A percentile compares a stretch with the other conserved stretches of the same genome.
Evolutionary conservation across 306 rosid species (phyloP).

Genomic region (Begonia fuchsioides): DNA sequence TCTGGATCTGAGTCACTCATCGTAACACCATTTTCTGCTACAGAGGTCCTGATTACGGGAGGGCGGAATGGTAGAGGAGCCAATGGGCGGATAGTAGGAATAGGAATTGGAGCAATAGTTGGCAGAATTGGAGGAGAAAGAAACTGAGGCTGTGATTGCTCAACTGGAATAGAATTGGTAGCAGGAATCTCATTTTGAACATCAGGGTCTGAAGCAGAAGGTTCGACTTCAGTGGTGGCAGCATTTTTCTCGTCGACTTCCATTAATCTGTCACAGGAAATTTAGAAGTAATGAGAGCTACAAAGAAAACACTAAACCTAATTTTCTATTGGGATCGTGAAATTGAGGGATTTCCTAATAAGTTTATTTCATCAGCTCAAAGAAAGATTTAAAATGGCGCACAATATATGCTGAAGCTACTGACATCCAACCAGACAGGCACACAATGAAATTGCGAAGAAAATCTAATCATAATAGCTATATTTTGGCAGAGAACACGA

Average conservation of each 20-base stretch:
- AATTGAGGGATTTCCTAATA: too few species aligned
- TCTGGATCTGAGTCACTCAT: slow-evolving; percentile 60
- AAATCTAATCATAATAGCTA: too few species aligned
- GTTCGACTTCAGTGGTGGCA: slow-evolving; percentile 27
- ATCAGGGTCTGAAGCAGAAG: slow-evolving; percentile 26
- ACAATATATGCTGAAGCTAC: too few species aligned
- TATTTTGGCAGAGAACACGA: too few species aligned
- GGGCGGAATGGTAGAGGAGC: slow-evolving; percentile 53
- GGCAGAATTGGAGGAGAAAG: slow-evolving; percentile 38
- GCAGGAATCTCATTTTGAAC: slow-evolving; percentile 20
- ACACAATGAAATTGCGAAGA: too few species aligned
- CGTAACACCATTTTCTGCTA: slow-evolving; percentile 46
- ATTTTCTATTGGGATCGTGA: too few species aligned
- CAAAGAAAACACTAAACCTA: not conserved
- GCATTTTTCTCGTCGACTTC: slow-evolving; percentile 36
- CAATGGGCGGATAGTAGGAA: slow-evolving; percentile 30
- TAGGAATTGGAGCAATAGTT: slow-evolving; percentile 50
- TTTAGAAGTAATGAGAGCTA: slow-evolving; percentile 1
- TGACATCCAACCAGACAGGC: too few species aligned
- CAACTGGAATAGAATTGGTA: slow-evolving; percentile 15
- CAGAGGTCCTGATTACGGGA: slow-evolving; percentile 34
- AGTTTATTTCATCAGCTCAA: too few species aligned
- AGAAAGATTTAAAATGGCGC: too few species aligned
- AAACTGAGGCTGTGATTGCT: slow-evolving; percentile 21
- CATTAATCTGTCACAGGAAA: slow-evolving; percentile 17